Evolutionary conservation across 345 rosid species (phyloP).

Genomic region (Orychophragmus violaceus): DNA sequence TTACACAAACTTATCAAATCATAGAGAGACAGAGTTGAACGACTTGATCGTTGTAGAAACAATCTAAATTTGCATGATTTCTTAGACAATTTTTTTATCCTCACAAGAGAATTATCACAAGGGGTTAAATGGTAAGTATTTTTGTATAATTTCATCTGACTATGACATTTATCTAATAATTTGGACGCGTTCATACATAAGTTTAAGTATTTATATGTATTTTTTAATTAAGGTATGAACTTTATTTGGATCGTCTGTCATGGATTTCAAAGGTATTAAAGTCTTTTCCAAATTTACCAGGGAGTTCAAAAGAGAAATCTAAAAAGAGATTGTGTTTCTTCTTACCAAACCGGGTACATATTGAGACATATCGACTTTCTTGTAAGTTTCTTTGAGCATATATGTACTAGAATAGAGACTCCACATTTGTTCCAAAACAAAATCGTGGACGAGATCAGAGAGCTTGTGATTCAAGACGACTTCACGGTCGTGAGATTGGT

Average conservation of each 20-base stretch:
- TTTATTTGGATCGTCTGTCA: slow-evolving; percentile 49
- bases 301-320: slow-evolving; percentile 39
- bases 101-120: slow-evolving; percentile 56
- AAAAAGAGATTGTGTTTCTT: slow-evolving; percentile 36
- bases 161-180: background rate
- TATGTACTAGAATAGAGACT: slow-evolving; percentile 42
- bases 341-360: slow-evolving; percentile 39
- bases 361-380: slow-evolving; percentile 49
- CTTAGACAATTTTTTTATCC: slow-evolving; percentile 39
- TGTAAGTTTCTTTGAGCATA: slow-evolving; percentile 45
- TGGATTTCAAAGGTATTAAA: slow-evolving; percentile 51
- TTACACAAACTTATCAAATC: slow-evolving; percentile 53
- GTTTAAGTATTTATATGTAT: background rate
- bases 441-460: slow-evolving; percentile 39
- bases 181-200: background rate
- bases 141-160: background rate
- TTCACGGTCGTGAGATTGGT: slow-evolving; percentile 40
- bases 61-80: slow-evolving; percentile 62
- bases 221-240: slow-evolving; percentile 45
- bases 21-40: background rate
- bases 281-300: slow-evolving; percentile 42
- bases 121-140: slow-evolving; percentile 67
- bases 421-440: slow-evolving; percentile 28
- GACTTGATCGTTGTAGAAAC: slow-evolving; percentile 40
- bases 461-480: slow-evolving; percentile 51